Evolutionary conservation across 345 rosid species (phyloP), one percentile per base, ranked within the genome.

Genomic region (Anacardium occidentale): DNA sequence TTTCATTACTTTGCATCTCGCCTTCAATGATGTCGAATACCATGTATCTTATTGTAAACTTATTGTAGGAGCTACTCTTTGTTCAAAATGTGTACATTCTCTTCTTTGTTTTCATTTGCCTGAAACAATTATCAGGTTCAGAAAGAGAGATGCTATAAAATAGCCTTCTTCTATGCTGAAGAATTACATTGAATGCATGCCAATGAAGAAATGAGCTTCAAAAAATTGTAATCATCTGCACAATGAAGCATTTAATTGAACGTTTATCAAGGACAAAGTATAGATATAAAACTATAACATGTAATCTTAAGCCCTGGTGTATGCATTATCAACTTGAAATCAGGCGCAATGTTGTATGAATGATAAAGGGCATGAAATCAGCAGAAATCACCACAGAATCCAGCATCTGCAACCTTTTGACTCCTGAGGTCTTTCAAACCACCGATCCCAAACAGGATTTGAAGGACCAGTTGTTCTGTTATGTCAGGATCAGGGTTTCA

Each of bases 391-490:
- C 85, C 81, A 88, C 48, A 94, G 87, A 52, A 90, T 83, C 91
- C 82, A 81, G 85, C 97, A 91, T 47, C 82, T 84, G 87, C 97
- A 91, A 45, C 96, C 74, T 71, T 80, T 76, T 0, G 87, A 82
- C 47, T 91, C 89, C 66, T 73, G 79, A 15, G 92, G 91, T 11
- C 91, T 80, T 77, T 91, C 90, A 54, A 94, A 94, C 98, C 98
- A 94, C 66, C 85, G 89, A 72, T 94, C 98, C 98, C 98, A 94
- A n/a, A 56, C 20, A 0, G 89, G 83, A 48, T 87, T 89, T 20
- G 80, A 56, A 9, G 96, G 96, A 10, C 96, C 91, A 63, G 12
- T 71, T 63, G 97, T 91, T 80, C 98, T 91, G 89, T 62, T 66
- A 75, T 70, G 26, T 8, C 71, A 74, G 32, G 61, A 80, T 10